Conservation (phyloP, 2,329 filamentous ascomycete species). For the Exophiala oligosperma region DNA sequence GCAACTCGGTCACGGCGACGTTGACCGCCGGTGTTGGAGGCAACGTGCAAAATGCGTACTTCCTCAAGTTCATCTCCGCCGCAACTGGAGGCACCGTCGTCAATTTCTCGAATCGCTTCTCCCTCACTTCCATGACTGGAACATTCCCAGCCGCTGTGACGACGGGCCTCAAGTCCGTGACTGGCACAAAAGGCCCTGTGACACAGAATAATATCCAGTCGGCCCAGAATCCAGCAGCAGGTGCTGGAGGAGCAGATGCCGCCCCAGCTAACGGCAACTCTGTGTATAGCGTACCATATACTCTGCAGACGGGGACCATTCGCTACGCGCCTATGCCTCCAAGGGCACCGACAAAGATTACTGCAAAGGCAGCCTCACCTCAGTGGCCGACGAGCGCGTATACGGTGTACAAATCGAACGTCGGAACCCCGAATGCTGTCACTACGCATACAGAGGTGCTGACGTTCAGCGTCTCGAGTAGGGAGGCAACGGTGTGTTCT, state of each 20-base stretch:
- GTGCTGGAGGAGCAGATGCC: constrained; percentile 26
- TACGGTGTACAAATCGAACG: constrained; percentile 39
- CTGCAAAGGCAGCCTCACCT: constrained; percentile 50
- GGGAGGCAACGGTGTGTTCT: constrained; percentile 59
- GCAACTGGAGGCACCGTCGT: constrained; percentile 56
- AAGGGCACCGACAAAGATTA: constrained; percentile 60
- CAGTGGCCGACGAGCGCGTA: constrained; percentile 58
- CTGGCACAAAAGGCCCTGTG: constrained; percentile 31
- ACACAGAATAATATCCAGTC: constrained; percentile 27
- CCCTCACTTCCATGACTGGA: constrained; percentile 65
- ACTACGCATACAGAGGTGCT: constrained; percentile 54
- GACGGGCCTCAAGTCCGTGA: constrained; percentile 38
- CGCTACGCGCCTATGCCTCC: constrained; percentile 64
- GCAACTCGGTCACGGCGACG: constrained; percentile 45
- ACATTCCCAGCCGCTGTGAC: constrained; percentile 48
- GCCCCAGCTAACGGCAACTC: constrained; percentile 24
- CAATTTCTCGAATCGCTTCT: constrained; percentile 64
- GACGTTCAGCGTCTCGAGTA: constrained; percentile 53
- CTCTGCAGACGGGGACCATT: constrained; percentile 56
- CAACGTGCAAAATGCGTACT: constrained; percentile 53
- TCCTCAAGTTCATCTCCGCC: constrained; percentile 59
- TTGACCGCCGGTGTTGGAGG: constrained; percentile 47
- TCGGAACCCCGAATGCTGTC: constrained; percentile 50
- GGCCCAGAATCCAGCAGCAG: constrained; percentile 31
- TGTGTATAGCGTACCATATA: constrained; percentile 51